These are phyloP conservation scores for Castanea crenata DNA, from an alignment of 306 rosid species.

Conservation along the genomic window DNA sequence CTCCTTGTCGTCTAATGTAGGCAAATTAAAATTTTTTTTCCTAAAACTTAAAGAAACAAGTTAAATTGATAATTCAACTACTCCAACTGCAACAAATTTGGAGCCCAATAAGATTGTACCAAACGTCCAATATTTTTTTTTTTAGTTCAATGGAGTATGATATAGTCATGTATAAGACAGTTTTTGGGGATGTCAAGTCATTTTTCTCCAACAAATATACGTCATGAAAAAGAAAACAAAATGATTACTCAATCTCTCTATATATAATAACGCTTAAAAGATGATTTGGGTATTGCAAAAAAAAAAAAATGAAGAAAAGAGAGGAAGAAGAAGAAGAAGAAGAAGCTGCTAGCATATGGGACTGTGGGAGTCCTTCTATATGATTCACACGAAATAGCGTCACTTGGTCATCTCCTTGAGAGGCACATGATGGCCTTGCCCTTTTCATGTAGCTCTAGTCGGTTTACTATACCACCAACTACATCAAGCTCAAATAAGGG, in stretches of 20 bases:
- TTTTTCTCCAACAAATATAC: neutral
- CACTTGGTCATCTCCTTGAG: conserved; percentile 17
- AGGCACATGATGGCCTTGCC: conserved; percentile 2
- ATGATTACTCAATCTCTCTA: neutral
- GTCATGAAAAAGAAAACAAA: neutral
- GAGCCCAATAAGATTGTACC: too few species aligned
- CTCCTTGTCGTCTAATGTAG: too few species aligned
- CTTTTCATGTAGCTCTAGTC: neutral
- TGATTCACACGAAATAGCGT: conserved; percentile 25
- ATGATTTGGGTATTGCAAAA: neutral
- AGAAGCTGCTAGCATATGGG: conserved; percentile 11
- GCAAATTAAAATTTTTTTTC: too few species aligned
- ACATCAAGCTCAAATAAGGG: neutral
- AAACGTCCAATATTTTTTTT: too few species aligned
- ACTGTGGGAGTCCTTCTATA: conserved; percentile 31
- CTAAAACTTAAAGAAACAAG: too few species aligned
- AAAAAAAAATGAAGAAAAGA: conserved; percentile 12
- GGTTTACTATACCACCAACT: neutral
- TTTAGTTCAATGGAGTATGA: too few species aligned
- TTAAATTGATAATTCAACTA: too few species aligned
- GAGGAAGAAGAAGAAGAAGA: conserved; percentile 7
- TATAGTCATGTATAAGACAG: neutral
- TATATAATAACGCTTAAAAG: neutral
- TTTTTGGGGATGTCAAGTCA: neutral
- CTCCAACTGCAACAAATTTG: too few species aligned